Evolutionary conservation across 2,329 filamentous ascomycete species (phyloP), one percentile per base, ranked within the genome.

Genomic region (Apiospora pterosperma): DNA sequence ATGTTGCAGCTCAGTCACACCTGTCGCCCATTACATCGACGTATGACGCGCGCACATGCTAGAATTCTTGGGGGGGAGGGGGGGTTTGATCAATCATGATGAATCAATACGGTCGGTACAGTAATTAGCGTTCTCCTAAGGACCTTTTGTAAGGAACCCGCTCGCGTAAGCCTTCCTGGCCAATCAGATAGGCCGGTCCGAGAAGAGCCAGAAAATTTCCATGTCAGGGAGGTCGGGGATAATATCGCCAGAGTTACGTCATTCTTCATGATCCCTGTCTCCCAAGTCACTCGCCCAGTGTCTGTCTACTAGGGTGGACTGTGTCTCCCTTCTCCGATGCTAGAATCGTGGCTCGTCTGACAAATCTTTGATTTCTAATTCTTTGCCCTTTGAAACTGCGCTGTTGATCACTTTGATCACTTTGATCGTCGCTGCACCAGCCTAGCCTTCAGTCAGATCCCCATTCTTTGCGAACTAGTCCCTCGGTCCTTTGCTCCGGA

Each of bases 211-310:
- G 64, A 65, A 65, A 60, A 60, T 65, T 61, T 61, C 61, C 48
- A 55, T 52, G 64, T 48, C 55, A 55, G 42, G 62, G 62, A 25
- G 64, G 62, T 59, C 55, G 64, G 64, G 62, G 16, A 31, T 63
- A 63, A 63, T 66, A 63, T 66, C 64, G 64, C 63, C 61, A 61
- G 42, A 39, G 52, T 66, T 66, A 66, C 64, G 64, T 66, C 64
- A 66, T 62, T 61, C 44, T 62, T 66, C 59, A 58, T 66, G 61
- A 48, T 62, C 60, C 41, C 25, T 42, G 60, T 14, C 48, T 31
- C 48, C 4, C 19, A 41, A 44, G 39, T 38, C 39, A 62, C 60
- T 62, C 58, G 58, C 58, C 58, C 58, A 60, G 58, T 60, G 58
- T 60, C 16, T 39, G 34, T 1, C 12, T 8, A 3, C 23, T 60